Evolutionary conservation across 352 stramenopile species (phyloP), one percentile per base, ranked within the genome.

Genomic region (Globisporangium iwayamae): DNA sequence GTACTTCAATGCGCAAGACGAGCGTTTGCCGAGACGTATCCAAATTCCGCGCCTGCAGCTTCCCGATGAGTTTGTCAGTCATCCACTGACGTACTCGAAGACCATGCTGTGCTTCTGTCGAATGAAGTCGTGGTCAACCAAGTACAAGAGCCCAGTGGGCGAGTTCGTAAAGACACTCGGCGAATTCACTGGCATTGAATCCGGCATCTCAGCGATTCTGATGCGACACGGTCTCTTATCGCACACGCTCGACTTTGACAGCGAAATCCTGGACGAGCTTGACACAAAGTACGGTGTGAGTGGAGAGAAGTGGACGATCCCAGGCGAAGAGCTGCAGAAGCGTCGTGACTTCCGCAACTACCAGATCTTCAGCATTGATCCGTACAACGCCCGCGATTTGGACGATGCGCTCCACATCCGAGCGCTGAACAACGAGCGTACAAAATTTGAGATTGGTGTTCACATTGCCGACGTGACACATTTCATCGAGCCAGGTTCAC

Each of bases 401-500:
- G 96, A 99, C 63, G 97, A 99, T 73, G 96, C 96, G 25, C 71
- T 99, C 50, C 93, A 98, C 68, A 92, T 99, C 62, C 81, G 78
- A 22, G 72, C 75, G 9, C 65, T 97, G 2, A 65, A 90, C 28
- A 71, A 80, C 10, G 73, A 68, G 20, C 73, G 75, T 7, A 85
- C 80, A 28, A 84, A 74, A 46, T 94, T 93, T 63, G 86, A 96
- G 55, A 77, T 99, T 7, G 96, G 96, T 30, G 96, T 99, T 13
- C 97, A 99, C 70, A 99, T 99, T 78, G 97, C 97, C 1, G 97
- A 99, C 70, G 97, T 99, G 32, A 98, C 93, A 30, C 87, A 98
- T 69, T 99, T 99, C 71, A 77, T 99, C 3, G 66, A 79, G 43
- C 79, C 86, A 16, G 82, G 88, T 45, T 98, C 79, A 5, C 57